A percentile compares a stretch with the other conserved stretches of the same genome.
These are phyloP conservation scores for Pseudisothecium myosuroides DNA, from an alignment of 225 moss, liverwort and hornwort species.

Conservation along the genomic window DNA sequence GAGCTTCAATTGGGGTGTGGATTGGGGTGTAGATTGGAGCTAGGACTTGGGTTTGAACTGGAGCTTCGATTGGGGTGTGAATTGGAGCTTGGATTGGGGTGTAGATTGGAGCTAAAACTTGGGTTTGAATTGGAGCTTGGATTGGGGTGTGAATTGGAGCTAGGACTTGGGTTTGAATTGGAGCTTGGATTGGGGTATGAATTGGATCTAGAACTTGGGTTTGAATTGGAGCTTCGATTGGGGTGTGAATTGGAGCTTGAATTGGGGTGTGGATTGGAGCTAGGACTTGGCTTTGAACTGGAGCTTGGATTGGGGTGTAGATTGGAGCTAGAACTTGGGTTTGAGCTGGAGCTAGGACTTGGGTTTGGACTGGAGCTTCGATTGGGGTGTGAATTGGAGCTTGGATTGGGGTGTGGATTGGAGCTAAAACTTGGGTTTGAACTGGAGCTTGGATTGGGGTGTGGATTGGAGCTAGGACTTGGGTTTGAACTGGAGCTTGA, in stretches of 20 bases:
- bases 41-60: no score
- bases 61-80: not conserved
- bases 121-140: no score
- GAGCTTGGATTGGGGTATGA: not conserved
- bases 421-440: not conserved
- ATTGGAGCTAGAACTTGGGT: not conserved
- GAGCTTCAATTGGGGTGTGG: rapidly evolving
- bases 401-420: not conserved
- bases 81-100: not conserved
- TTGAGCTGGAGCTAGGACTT: not conserved
- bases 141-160: not conserved
- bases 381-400: no score
- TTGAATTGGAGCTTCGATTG: not conserved
- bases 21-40: not conserved
- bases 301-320: not conserved
- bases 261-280: not conserved
- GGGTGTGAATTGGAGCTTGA: no score
- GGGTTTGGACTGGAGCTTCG: not conserved
- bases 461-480: not conserved
- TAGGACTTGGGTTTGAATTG: no score
- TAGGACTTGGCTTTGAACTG: not conserved
- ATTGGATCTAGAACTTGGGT: no score
- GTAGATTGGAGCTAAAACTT: not conserved
- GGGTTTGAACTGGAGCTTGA: not conserved
- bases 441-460: no score